Percentiles rank a stretch among this genome's conserved stretches.
Evolutionary conservation across 352 stramenopile species (phyloP).

Genomic region (Phytophthora hibernalis): DNA sequence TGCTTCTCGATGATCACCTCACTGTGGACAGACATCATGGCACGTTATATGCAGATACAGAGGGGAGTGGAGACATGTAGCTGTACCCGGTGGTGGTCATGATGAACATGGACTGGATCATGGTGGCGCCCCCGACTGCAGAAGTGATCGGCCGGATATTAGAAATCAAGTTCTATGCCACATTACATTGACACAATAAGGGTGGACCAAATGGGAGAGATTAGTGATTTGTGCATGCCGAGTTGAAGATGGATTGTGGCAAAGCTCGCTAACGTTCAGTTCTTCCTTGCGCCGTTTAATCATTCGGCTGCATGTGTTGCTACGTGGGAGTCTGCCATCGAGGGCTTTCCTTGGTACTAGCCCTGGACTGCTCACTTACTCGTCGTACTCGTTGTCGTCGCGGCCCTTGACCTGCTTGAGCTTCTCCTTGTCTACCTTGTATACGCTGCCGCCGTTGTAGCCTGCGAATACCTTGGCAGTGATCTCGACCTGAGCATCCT

Average conservation of each 20-base stretch:
- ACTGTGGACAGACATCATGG: slow-evolving; percentile 39
- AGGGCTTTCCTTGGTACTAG: slow-evolving; percentile 20
- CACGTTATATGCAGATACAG: slow-evolving; percentile 21
- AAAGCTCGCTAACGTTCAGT: slow-evolving; percentile 4
- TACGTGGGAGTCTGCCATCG: slow-evolving; percentile 13
- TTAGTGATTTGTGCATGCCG: slow-evolving; percentile 16
- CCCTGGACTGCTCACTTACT: slow-evolving; percentile 29
- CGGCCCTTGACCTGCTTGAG: slow-evolving; percentile 95
- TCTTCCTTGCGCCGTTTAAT: not conserved
- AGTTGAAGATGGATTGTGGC: slow-evolving; percentile 17
- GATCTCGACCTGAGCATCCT: slow-evolving; percentile 99
- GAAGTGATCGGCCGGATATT: no score
- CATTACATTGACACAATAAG: slow-evolving; percentile 19
- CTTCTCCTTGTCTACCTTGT: slow-evolving; percentile 93
- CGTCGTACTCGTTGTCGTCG: slow-evolving; percentile 68
- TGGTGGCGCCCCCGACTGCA: slow-evolving; percentile 39
- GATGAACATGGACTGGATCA: slow-evolving; percentile 99
- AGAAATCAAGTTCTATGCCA: slow-evolving; percentile 30
- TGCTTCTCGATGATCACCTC: slow-evolving; percentile 99
- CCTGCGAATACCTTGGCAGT: slow-evolving; percentile 96
- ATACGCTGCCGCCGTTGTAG: slow-evolving; percentile 91
- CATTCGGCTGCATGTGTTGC: slow-evolving; percentile 11
- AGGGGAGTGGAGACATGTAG: slow-evolving; percentile 28
- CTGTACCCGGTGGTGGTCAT: slow-evolving; percentile 90
- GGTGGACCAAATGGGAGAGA: not conserved